These are phyloP conservation scores for Prinsepia uniflora DNA, from an alignment of 306 rosid species.

Conservation along the genomic window DNA sequence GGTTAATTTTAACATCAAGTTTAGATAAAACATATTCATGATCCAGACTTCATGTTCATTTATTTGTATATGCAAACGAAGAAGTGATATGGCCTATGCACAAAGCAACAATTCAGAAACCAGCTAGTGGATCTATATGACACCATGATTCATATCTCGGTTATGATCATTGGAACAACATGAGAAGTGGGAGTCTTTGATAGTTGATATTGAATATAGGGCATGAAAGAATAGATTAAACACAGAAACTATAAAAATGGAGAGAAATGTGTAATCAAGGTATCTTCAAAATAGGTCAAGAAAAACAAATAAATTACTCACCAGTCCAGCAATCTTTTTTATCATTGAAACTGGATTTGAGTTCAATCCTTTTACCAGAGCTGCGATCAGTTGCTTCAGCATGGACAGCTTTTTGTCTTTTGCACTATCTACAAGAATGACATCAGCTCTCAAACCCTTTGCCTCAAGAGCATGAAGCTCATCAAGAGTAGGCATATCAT, in stretches of 20 bases:
- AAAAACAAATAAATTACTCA: slow-evolving; percentile 29
- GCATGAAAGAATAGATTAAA: not conserved
- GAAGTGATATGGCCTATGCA: not conserved
- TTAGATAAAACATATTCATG: not conserved
- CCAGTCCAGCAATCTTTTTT: slow-evolving; percentile 96
- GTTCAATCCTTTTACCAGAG: slow-evolving; percentile 85
- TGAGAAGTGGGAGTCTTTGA: not conserved
- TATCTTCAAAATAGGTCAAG: not conserved
- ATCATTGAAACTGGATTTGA: slow-evolving; percentile 84
- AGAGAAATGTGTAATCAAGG: not conserved
- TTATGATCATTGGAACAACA: slow-evolving; percentile 6
- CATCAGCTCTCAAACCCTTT: slow-evolving; percentile 76
- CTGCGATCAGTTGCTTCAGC: slow-evolving; percentile 80
- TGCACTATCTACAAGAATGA: slow-evolving; percentile 82
- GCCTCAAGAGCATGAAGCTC: slow-evolving; percentile 77
- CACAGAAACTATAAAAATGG: not conserved
- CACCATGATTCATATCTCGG: not conserved
- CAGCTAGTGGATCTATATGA: not conserved
- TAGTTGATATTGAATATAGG: not conserved
- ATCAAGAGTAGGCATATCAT: slow-evolving; percentile 77
- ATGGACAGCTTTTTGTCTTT: slow-evolving; percentile 89
- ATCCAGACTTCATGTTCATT: not conserved
- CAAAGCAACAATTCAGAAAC: not conserved
- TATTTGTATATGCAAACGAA: not conserved
- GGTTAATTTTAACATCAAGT: not conserved